Evolutionary conservation across 176 grass and related monocot genomes (phyloP).

Genomic region (Typha latifolia): DNA sequence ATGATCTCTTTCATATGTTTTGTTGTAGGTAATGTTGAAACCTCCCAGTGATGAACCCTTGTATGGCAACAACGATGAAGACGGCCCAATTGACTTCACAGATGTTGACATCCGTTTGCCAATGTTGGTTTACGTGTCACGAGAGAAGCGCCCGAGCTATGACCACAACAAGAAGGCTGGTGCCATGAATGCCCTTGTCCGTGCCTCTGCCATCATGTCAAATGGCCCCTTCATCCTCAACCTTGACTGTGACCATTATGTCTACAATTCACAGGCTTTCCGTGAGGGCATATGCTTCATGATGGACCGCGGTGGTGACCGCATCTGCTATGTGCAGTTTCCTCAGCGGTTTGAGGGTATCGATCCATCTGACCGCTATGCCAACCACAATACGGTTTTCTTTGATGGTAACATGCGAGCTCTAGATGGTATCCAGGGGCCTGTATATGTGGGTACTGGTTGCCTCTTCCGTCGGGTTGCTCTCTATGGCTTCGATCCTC

Average conservation of each 20-base stretch:
- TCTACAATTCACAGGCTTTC: conserved; percentile 92
- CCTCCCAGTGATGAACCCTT: conserved; percentile 80
- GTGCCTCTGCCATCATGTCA: conserved; percentile 90
- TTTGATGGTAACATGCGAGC: conserved; percentile 97
- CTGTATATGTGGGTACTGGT: conserved; percentile 89
- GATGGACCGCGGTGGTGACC: conserved; percentile 97
- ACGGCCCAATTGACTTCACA: conserved; percentile 60
- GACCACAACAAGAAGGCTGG: conserved; percentile 99
- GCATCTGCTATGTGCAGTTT: conserved; percentile 89
- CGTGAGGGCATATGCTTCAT: conserved; percentile 98
- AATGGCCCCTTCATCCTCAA: conserved; percentile 99
- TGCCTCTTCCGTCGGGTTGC: conserved; percentile 90
- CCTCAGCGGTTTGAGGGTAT: conserved; percentile 97
- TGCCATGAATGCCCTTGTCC: conserved; percentile 95
- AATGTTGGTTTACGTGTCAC: conserved; percentile 84
- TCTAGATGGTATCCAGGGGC: conserved; percentile 76
- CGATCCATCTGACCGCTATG: conserved; percentile 94
- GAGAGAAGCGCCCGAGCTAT: conserved; percentile 95
- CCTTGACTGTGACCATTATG: conserved; percentile 94
- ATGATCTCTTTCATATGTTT: conserved; percentile 1
- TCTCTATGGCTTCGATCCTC: conserved; percentile 88
- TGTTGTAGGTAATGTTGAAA: conserved; percentile 84
- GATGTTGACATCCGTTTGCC: conserved; percentile 83
- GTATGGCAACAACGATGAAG: conserved; percentile 41
- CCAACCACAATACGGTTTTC: conserved; percentile 98